Base-by-base conservation (phyloP, 2,329 filamentous ascomycete species). In the Periglandula ipomoeae region DNA sequence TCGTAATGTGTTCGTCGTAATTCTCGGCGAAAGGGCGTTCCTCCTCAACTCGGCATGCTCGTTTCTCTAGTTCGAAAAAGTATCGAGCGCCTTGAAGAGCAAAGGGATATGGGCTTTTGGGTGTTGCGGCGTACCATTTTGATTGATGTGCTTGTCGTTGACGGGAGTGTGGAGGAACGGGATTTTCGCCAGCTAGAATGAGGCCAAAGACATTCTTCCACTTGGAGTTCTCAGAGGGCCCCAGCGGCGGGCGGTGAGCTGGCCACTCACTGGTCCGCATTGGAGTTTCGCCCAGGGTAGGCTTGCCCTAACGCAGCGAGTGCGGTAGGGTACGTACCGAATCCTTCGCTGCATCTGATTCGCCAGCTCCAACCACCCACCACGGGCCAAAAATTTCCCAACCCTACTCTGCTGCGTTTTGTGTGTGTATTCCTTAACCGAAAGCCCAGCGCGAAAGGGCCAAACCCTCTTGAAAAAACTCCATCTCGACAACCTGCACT, bases 121-220 rank as follows among this genome's bases (percentile, higher is more conserved):
- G 53, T 38, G 30, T 48, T 39, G 50, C 34, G 48, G 59, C 67
- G 54, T 67, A 70, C 67, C 68, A 71, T 71, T 66, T 68, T 71
- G 66, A 65, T 61, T 65, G 62, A 64, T 67, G 57, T 68, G 64
- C 59, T 59, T 68, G 62, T 65, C 61, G 66, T 65, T 59, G 65
- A 65, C 58, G 58, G 53, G 58, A 60, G 58, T 64, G 60, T 67
- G 62, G 58, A 67, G 58, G 58, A 60, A 56, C 50, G 53, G 57
- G 55, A 58, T 53, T 59, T 62, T 56, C 15, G 30, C 44, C 49
- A 44, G 49, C 58, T 55, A 56, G 58, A 58, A 51, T 56, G 54
- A 55, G 47, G 53, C 56, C 48, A 56, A 58, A 55, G 57, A 55
- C 53, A 51, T 59, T 62, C 59, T 34, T 47, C 38, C 46, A 27